phyloP scores from a whole-genome alignment of 2,329 filamentous ascomycete genomes.

The Hansfordia pulvinata region DNA sequence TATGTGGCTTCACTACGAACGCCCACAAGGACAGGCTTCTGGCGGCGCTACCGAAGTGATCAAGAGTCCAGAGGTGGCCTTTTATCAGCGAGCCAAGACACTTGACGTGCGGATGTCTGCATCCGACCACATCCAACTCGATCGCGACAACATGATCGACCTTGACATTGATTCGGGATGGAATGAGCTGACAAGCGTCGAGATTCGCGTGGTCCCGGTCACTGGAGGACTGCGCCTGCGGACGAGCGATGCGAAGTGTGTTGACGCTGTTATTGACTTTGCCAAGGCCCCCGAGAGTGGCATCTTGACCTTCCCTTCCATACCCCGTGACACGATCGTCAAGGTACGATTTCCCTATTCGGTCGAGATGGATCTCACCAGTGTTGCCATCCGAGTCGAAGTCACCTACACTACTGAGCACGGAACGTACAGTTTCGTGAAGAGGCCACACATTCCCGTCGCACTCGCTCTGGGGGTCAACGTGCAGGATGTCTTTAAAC shows the following conservation, averaged over 20 bases:
- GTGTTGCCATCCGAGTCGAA: constrained; percentile 64
- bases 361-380: constrained; percentile 60
- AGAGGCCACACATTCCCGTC: constrained; percentile 51
- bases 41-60: constrained; percentile 37
- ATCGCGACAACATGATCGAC: constrained; percentile 65
- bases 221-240: constrained; percentile 53
- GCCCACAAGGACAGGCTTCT: constrained; percentile 33
- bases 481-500: constrained; percentile 91
- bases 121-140: constrained; percentile 62
- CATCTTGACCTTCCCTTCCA: constrained; percentile 31
- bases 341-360: constrained; percentile 68
- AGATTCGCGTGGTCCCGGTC: constrained; percentile 47
- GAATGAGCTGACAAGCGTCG: constrained; percentile 50
- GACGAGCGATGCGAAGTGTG: constrained; percentile 42
- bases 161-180: constrained; percentile 60
- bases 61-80: constrained; percentile 46
- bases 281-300: constrained; percentile 38
- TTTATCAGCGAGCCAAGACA: constrained; percentile 57
- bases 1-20: constrained; percentile 51
- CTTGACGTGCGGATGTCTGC: constrained; percentile 56
- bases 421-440: constrained; percentile 51
- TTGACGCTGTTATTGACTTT: constrained; percentile 26
- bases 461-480: constrained; percentile 83
- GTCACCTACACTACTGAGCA: constrained; percentile 56
- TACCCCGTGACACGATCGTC: constrained; percentile 30